phyloP scores from a whole-genome alignment of 345 rosid species.

The Barbarea vulgaris region DNA sequence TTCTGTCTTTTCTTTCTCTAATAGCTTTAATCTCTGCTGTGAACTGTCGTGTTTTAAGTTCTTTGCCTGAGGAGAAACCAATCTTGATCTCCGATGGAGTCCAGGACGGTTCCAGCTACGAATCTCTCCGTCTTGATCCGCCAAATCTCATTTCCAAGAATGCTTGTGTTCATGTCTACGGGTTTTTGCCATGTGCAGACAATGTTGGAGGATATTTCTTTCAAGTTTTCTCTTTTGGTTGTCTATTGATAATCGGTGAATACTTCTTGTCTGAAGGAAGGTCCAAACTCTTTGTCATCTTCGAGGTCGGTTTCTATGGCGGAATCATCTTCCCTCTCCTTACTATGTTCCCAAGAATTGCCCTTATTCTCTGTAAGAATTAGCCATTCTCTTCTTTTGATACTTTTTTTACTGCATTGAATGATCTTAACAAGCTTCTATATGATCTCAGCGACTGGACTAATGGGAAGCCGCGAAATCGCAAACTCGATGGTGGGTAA shows the following conservation, averaged over 20 bases:
- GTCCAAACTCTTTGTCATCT: constrained; percentile 37
- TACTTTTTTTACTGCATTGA: background rate
- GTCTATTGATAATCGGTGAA: constrained; percentile 31
- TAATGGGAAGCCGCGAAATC: constrained; percentile 17
- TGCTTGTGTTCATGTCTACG: constrained; percentile 36
- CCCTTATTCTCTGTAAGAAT: constrained; percentile 34
- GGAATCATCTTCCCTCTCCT: constrained; percentile 41
- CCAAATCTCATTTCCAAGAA: constrained; percentile 2
- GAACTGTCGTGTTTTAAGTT: constrained; percentile 29
- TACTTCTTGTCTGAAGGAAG: constrained; percentile 41
- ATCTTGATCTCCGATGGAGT: constrained; percentile 20
- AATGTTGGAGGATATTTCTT: constrained; percentile 34
- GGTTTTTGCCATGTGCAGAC: constrained; percentile 40
- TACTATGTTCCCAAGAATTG: constrained; percentile 34
- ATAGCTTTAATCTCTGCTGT: constrained; percentile 18
- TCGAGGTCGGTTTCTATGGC: constrained; percentile 39
- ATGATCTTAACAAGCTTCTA: background rate
- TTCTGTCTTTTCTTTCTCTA: constrained; percentile 23
- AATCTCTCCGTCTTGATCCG: constrained; percentile 13
- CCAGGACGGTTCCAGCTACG: constrained; percentile 11
- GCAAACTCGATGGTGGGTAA: constrained; percentile 37
- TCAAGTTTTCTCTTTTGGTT: constrained; percentile 40
- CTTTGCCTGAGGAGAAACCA: constrained; percentile 4
- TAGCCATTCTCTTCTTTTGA: background rate
- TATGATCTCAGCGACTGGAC: constrained; percentile 36